Evolutionary conservation across 257 asterid genomes (phyloP).

Genomic region (Ligustrum vulgare): DNA sequence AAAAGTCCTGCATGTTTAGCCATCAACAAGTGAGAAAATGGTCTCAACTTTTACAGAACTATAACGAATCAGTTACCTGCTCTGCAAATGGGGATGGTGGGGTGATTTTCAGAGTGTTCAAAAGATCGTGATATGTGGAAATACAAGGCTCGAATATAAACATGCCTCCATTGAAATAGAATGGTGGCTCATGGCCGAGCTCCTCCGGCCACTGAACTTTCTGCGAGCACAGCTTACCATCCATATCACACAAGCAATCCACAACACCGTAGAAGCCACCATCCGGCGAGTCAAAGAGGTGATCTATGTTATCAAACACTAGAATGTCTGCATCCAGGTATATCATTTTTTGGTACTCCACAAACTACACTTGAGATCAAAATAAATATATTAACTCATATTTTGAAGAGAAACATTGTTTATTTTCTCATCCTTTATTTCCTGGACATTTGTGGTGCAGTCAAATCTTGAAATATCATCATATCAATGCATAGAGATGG

Average conservation of each 20-base stretch:
- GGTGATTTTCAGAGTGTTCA: slow-evolving; percentile 32
- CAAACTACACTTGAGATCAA: slow-evolving; percentile 34
- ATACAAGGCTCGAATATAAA: slow-evolving; percentile 47
- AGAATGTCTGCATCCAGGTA: slow-evolving; percentile 62
- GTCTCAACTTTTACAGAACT: too few relatives aligned
- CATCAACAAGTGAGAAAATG: background rate
- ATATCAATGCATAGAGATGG: too few relatives aligned
- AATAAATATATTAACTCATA: background rate
- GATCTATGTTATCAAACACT: slow-evolving; percentile 51
- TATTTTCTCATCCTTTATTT: background rate
- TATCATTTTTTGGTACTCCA: slow-evolving; percentile 52
- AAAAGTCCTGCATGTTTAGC: slow-evolving; percentile 39
- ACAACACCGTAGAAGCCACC: slow-evolving; percentile 48
- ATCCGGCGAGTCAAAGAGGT: slow-evolving; percentile 42
- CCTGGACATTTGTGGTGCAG: background rate
- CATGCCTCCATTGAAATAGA: slow-evolving; percentile 56
- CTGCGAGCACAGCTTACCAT: slow-evolving; percentile 42
- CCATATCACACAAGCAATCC: slow-evolving; percentile 59
- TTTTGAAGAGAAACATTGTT: background rate
- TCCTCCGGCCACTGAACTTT: slow-evolving; percentile 41
- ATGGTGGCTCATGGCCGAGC: slow-evolving; percentile 40
- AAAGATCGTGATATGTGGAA: slow-evolving; percentile 27
- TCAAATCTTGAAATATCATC: too few relatives aligned
- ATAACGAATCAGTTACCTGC: slow-evolving; percentile 32
- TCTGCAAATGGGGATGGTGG: slow-evolving; percentile 56